phyloP scores from a whole-genome alignment of 495 filamentous ascomycete genomes.

The Penicillium silybi region DNA sequence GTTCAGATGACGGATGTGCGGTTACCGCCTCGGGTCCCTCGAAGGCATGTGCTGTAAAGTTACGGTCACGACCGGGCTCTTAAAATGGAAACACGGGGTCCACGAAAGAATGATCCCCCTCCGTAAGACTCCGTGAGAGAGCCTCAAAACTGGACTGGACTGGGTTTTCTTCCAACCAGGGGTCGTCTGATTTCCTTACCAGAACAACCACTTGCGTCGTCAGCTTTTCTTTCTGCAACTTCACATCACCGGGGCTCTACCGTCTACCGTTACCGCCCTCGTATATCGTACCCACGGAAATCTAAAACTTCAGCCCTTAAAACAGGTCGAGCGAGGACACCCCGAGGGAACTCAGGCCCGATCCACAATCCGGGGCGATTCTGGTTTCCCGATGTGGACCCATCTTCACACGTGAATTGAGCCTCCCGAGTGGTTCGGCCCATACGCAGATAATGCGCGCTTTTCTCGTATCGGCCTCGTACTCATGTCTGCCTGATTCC shows the following conservation, averaged over 20 bases:
- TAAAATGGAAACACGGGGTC: conserved; percentile 16
- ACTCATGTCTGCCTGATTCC: background rate
- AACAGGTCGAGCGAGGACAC: background rate
- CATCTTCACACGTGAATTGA: conserved; percentile 9
- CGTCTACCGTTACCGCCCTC: background rate
- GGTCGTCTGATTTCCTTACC: background rate
- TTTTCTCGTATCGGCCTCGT: background rate
- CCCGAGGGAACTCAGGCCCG: background rate
- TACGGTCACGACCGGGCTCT: conserved; percentile 2
- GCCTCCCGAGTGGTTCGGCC: conserved; percentile 14
- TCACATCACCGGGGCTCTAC: background rate
- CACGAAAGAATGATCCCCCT: conserved; percentile 1
- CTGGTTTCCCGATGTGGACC: background rate
- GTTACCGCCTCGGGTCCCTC: background rate
- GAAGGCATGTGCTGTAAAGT: background rate
- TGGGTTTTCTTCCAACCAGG: background rate
- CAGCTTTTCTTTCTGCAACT: background rate
- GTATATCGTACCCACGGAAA: too few relatives aligned
- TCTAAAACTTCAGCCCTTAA: background rate
- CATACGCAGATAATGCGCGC: background rate
- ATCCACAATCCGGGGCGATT: background rate
- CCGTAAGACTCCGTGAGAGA: background rate
- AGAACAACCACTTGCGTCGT: background rate
- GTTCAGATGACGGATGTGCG: background rate
- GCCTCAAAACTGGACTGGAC: background rate